Evolutionary conservation across 2,329 filamentous ascomycete genomes (phyloP).

Genomic region (Drechslerella dactyloides): DNA sequence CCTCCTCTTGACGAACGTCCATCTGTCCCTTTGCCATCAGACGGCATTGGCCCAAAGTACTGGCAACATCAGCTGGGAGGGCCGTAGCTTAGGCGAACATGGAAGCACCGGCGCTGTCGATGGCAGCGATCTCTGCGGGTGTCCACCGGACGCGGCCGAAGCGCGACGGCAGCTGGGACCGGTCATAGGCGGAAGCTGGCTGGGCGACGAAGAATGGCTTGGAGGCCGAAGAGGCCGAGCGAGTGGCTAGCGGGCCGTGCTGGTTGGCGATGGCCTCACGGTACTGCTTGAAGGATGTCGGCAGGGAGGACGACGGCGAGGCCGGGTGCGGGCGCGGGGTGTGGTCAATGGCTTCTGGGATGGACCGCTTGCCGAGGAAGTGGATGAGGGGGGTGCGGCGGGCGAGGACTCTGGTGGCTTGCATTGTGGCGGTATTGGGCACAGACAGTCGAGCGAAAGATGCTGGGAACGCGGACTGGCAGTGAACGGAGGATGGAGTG

Average conservation of each 20-base stretch:
- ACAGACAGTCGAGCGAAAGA: neutral
- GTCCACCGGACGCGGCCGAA: slow-evolving; percentile 79
- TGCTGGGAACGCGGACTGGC: neutral
- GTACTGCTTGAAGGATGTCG: slow-evolving; percentile 75
- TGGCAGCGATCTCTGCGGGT: slow-evolving; percentile 86
- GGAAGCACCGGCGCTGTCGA: slow-evolving; percentile 90
- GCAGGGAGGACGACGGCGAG: slow-evolving; percentile 70
- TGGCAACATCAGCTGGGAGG: neutral
- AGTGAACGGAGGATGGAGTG: neutral
- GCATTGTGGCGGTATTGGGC: slow-evolving; percentile 60
- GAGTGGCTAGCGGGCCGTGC: slow-evolving; percentile 71
- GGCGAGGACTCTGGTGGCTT: slow-evolving; percentile 65
- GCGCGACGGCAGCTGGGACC: slow-evolving; percentile 81
- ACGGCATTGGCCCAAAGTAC: neutral
- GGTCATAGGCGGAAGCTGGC: slow-evolving; percentile 78
- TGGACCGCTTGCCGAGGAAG: slow-evolving; percentile 68
- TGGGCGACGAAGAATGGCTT: slow-evolving; percentile 55
- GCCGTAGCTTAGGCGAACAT: slow-evolving; percentile 61
- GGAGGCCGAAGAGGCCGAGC: slow-evolving; percentile 65
- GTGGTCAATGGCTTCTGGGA: slow-evolving; percentile 75
- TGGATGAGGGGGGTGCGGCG: slow-evolving; percentile 69
- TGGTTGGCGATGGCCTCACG: slow-evolving; percentile 74
- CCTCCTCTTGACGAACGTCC: too few relatives aligned
- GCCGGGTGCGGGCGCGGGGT: slow-evolving; percentile 75
- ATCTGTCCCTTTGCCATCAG: neutral